Percentiles rank a stretch among this genome's conserved stretches.
Conservation (phyloP, 1,139 yeast genomes). For the Yamadazyma kanchanaburiensis region DNA sequence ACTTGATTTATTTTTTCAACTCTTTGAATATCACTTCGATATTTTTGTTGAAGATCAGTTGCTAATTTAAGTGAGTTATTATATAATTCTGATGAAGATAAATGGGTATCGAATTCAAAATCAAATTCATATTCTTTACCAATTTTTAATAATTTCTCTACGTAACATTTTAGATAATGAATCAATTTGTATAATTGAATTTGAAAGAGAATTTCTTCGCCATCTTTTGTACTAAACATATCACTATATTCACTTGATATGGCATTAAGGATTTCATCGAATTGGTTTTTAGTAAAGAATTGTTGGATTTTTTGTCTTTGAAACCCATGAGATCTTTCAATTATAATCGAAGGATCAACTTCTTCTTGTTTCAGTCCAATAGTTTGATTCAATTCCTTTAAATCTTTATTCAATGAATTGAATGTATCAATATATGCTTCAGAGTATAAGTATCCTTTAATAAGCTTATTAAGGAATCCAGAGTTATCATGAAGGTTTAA, state of each 20-base stretch:
- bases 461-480: constrained; percentile 48
- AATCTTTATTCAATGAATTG: constrained; percentile 49
- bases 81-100: constrained; percentile 7
- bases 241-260: constrained; percentile 43
- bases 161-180: constrained; percentile 19
- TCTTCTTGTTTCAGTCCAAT: constrained; percentile 6
- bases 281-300: constrained; percentile 43
- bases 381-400: constrained; percentile 15
- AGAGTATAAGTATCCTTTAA: constrained; percentile 67
- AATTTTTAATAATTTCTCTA: constrained; percentile 17
- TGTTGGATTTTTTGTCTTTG: constrained; percentile 50
- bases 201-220: constrained; percentile 48
- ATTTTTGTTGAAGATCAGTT: constrained; percentile 36
- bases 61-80: constrained; percentile 36
- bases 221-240: constrained; percentile 30
- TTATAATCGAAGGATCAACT: constrained; percentile 8
- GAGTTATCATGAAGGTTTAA: constrained; percentile 27
- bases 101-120: constrained; percentile 10
- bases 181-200: constrained; percentile 51
- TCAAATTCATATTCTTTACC: constrained; percentile 18
- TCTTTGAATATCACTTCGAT: constrained; percentile 11
- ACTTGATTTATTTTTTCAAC: constrained; percentile 20
- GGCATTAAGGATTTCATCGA: constrained; percentile 44
- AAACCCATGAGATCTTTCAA: constrained; percentile 35
- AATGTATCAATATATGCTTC: constrained; percentile 72